These are phyloP conservation scores for Tausonia pullulans DNA, from an alignment of 1,284 basidiomycete genomes.

Conservation along the genomic window DNA sequence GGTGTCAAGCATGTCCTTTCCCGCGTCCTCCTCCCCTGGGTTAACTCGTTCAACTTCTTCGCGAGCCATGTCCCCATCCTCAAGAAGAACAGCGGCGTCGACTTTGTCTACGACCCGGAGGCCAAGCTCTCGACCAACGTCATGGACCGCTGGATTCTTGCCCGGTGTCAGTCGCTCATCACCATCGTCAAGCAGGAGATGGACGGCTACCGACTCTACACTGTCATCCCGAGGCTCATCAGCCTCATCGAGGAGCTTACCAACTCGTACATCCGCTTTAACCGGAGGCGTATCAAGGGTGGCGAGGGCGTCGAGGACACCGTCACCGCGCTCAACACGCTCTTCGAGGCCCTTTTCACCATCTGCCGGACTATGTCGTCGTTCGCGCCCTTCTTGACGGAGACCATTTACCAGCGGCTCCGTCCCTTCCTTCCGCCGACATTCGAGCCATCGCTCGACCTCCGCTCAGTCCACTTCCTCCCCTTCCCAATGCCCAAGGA, in stretches of 20 bases:
- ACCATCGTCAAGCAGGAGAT: conserved; percentile 85
- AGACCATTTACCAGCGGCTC: conserved; percentile 91
- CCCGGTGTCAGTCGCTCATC: conserved; percentile 93
- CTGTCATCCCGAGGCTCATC: conserved; percentile 86
- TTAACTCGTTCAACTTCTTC: conserved; percentile 99
- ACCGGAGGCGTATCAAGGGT: conserved; percentile 89
- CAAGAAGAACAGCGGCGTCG: conserved; percentile 66
- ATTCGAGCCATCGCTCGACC: conserved; percentile 44
- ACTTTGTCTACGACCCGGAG: conserved; percentile 80
- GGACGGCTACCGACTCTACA: conserved; percentile 89
- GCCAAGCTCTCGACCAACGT: conserved; percentile 81
- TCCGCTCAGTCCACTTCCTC: conserved; percentile 90
- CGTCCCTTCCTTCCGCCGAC: conserved; percentile 67
- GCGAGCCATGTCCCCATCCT: conserved; percentile 84
- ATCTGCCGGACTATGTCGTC: conserved; percentile 94
- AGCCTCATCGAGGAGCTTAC: conserved; percentile 93
- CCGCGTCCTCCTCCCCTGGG: conserved; percentile 93
- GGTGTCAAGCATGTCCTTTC: conserved; percentile 95
- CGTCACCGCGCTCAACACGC: conserved; percentile 76
- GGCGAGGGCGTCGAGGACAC: conserved; percentile 88
- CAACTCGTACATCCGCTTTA: conserved; percentile 99
- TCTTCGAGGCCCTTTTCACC: conserved; percentile 92
- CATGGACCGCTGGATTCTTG: conserved; percentile 98
- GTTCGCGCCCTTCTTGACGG: conserved; percentile 95
- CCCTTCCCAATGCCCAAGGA: conserved; percentile 86